Percentiles rank a stretch among this genome's conserved stretches.
Evolutionary conservation across 2,329 filamentous ascomycete species (phyloP).

Genomic region (Penicillium sp.): DNA sequence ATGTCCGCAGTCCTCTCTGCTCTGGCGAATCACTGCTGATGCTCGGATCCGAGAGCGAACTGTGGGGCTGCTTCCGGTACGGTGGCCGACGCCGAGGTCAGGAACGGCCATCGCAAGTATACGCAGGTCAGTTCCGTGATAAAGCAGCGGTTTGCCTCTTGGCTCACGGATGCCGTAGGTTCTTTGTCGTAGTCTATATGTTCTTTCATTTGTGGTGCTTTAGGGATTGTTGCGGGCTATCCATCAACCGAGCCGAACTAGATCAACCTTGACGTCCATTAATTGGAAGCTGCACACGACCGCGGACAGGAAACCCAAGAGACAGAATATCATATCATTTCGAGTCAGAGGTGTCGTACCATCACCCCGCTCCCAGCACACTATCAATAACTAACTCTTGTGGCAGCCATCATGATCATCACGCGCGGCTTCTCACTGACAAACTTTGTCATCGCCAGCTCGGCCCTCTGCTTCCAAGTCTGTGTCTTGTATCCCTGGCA

Average conservation of each 20-base stretch:
- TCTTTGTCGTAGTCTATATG: background rate
- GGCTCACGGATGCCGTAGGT: no score
- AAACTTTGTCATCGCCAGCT: conserved; percentile 67
- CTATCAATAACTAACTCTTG: background rate
- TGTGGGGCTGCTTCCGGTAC: background rate
- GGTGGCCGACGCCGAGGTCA: background rate
- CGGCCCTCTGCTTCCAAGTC: conserved; percentile 67
- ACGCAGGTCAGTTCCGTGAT: background rate
- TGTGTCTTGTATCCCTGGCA: conserved; percentile 73
- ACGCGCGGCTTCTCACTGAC: conserved; percentile 60
- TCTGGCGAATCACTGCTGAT: background rate
- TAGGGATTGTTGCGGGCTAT: background rate
- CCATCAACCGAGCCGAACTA: no score
- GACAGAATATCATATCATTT: no score
- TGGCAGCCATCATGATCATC: conserved; percentile 44
- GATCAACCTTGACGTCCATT: no score
- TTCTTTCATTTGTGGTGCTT: background rate
- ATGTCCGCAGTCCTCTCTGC: background rate
- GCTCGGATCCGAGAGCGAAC: background rate
- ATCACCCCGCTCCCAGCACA: no score
- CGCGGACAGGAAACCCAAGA: background rate
- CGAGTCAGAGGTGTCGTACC: background rate
- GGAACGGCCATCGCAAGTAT: background rate
- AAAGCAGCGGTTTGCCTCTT: no score
- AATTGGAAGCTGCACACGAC: background rate